These are phyloP conservation scores for Ceratopteris richardii DNA, from an alignment of 75 land plant species.

Conservation along the genomic window DNA sequence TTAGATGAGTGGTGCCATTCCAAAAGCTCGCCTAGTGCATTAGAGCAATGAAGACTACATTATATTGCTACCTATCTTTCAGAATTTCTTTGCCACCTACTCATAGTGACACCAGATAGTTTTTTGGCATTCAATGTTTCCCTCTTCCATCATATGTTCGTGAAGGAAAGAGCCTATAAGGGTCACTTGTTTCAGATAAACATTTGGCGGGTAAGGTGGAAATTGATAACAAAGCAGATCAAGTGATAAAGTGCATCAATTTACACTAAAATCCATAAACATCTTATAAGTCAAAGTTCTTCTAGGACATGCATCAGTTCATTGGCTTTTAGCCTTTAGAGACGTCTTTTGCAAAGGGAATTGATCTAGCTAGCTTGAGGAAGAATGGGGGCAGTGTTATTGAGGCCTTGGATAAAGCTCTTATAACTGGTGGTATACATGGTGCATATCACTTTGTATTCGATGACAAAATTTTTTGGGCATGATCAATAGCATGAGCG, in stretches of 20 bases:
- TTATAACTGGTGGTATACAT: slow-evolving; percentile 50
- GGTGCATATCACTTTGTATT: slow-evolving; percentile 63
- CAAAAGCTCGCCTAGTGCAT: slow-evolving; percentile 27
- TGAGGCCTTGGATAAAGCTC: slow-evolving; percentile 70
- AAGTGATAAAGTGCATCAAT: not conserved
- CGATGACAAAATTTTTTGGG: slow-evolving; percentile 47
- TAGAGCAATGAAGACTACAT: slow-evolving; percentile 39
- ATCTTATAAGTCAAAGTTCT: not conserved
- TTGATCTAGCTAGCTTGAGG: slow-evolving; percentile 42
- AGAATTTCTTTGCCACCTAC: slow-evolving; percentile 69
- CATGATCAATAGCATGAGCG: slow-evolving; percentile 47
- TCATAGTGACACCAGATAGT: slow-evolving; percentile 75
- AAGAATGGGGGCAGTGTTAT: slow-evolving; percentile 67
- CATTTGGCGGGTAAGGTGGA: too few species aligned
- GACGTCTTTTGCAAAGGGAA: slow-evolving; percentile 66
- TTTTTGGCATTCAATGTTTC: slow-evolving; percentile 95
- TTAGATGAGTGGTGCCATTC: slow-evolving; percentile 39
- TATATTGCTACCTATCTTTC: slow-evolving; percentile 38
- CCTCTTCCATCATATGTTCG: slow-evolving; percentile 65
- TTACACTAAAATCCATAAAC: not conserved
- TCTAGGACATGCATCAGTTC: not conserved
- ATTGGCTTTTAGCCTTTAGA: slow-evolving; percentile 34
- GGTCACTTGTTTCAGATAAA: not conserved
- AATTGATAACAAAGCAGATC: not conserved
- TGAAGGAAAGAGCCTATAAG: not conserved